Evolutionary conservation across 495 filamentous ascomycete genomes (phyloP).

Genomic region (Aspergillus biplanus): DNA sequence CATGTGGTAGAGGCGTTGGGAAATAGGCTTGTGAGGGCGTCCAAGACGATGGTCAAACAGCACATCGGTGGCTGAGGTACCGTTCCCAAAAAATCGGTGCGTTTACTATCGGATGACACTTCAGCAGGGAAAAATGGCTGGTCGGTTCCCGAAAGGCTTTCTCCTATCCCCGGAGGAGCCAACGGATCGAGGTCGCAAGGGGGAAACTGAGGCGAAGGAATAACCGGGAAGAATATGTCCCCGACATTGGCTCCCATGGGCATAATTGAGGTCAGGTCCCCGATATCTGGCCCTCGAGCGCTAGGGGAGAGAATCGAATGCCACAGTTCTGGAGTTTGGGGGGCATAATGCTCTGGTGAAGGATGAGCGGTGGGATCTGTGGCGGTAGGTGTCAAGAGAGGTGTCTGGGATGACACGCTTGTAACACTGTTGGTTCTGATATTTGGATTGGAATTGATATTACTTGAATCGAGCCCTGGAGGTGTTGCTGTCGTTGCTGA

Average conservation of each 20-base stretch:
- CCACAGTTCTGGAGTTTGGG: conserved; percentile 11
- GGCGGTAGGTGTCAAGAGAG: conserved; percentile 8
- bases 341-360: conserved; percentile 3
- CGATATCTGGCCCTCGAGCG: conserved; percentile 1
- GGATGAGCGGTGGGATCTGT: not conserved
- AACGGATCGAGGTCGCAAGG: not conserved
- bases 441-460: not conserved
- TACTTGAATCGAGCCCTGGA: not conserved
- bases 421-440: not conserved
- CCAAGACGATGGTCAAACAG: not conserved
- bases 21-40: conserved; percentile 1
- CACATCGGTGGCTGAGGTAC: not conserved
- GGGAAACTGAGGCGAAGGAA: conserved; percentile 6
- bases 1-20: conserved; percentile 3
- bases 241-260: conserved; percentile 2
- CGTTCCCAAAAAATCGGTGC: not conserved
- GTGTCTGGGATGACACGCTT: not conserved
- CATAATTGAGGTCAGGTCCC: conserved; percentile 8
- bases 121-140: not conserved
- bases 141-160: conserved; percentile 5
- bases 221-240: conserved; percentile 5
- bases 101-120: not conserved
- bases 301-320: conserved; percentile 2
- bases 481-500: conserved; percentile 4
- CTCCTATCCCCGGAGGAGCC: not conserved